Base-by-base conservation (phyloP, 1,139 yeast genomes). In the Suhomyces ambrosiae region DNA sequence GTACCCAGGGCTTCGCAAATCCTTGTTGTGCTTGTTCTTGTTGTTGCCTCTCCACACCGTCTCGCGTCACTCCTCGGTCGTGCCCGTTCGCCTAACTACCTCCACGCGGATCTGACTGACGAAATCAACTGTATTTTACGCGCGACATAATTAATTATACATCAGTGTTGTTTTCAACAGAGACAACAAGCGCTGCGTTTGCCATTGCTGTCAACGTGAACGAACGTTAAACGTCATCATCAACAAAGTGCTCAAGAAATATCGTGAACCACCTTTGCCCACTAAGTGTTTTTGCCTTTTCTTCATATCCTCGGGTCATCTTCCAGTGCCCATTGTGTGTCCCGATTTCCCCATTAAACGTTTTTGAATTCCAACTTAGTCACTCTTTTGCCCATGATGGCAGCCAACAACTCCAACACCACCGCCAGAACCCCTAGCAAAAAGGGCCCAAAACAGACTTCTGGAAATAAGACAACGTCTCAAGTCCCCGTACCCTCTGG, bases 331-430 rank as follows among this genome's bases (percentile, higher is more conserved):
- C 27, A 15, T 10, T 23, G 32, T 21, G 14, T 19, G 5, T 12
- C n/a, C 11, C 26, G 26, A 9, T 7, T 10, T 26, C 11, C 2
- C 11, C 16, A 17, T 15, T 12, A 18, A 12, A 5, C 28, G 10
- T 11, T 14, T 26, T 13, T 14, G 28, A 40, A 33, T 9, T 40
- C 44, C 44, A 40, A 40, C 44, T 37, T 37, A 37, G 44, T 40
- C 44, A 33, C 39, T 40, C 44, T 21, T 21, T 24, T 28, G 34
- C 24, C 15, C 8, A 40, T 38, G 36, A 34, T 38, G 9, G 34
- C 22, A 7, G 33, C 36, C 29, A 16, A 18, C 12, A 25, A 31
- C 16, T 28, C 23, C 33, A 29, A 23, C 25, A 17, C 27, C 17
- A 16, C 24, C 27, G 8, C 29, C 24, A 18, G 31, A 10, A 16